Percentiles rank a stretch among this genome's conserved stretches.
Evolutionary conservation across 1,284 basidiomycete genomes (phyloP).

Genomic region (Trichosporon faecale): DNA sequence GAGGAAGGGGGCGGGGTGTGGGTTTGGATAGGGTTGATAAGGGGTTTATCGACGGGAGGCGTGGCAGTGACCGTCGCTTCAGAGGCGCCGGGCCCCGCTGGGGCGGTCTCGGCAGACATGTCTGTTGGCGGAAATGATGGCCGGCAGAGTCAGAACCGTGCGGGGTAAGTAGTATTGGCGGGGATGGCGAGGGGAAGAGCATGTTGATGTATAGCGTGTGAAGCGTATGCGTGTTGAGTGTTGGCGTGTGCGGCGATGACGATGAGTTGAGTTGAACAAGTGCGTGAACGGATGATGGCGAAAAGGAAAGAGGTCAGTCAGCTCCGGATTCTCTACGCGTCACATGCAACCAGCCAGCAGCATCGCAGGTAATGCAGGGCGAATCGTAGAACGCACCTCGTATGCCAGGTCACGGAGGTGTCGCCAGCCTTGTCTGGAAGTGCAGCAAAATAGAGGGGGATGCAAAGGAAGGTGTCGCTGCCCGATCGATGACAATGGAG

Average conservation of each 20-base stretch:
- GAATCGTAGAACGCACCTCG: conserved; percentile 6
- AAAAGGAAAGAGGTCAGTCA: background rate
- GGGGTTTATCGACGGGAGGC: conserved; percentile 28
- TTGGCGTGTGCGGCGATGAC: background rate
- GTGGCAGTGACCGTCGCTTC: conserved; percentile 3
- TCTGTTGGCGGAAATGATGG: background rate
- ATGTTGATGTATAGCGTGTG: background rate
- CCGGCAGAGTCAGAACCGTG: background rate
- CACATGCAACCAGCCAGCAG: conserved; percentile 5
- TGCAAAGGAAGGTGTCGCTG: conserved; percentile 10
- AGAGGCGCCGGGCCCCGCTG: conserved; percentile 11
- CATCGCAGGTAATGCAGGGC: conserved; percentile 1
- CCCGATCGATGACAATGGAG: conserved; percentile 5
- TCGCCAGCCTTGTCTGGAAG: background rate
- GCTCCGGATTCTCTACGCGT: background rate
- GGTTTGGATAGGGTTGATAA: conserved; percentile 40
- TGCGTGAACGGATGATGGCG: background rate
- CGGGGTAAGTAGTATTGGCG: background rate
- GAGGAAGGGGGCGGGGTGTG: conserved; percentile 33
- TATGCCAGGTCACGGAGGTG: conserved; percentile 5
- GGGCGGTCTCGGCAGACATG: conserved; percentile 19
- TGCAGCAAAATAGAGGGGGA: background rate
- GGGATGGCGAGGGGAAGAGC: background rate
- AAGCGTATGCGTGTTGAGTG: background rate
- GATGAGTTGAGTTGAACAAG: background rate